Conservation (phyloP, 2,329 filamentous ascomycete genomes). For the Xylariales sp. region DNA sequence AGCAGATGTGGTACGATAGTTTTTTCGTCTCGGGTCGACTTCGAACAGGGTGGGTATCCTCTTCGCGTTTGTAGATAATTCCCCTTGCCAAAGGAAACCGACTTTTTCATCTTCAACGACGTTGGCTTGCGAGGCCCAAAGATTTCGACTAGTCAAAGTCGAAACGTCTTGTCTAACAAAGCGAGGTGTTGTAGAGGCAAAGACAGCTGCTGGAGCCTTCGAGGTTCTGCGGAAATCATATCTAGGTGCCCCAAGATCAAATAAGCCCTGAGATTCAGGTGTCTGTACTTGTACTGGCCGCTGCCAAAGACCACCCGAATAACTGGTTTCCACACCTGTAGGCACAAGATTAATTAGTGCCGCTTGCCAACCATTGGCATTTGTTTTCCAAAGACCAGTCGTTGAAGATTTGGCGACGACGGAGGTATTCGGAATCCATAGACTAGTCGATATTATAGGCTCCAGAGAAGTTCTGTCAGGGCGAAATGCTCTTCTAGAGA, state of each 20-base stretch:
- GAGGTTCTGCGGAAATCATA: constrained; percentile 40
- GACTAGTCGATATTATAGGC: constrained; percentile 11
- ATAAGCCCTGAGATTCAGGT: constrained; percentile 39
- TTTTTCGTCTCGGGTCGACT: constrained; percentile 48
- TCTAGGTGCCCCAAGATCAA: constrained; percentile 33
- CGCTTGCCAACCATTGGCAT: not conserved
- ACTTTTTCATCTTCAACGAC: not conserved
- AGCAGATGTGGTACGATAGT: constrained; percentile 50
- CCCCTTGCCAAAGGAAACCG: constrained; percentile 18
- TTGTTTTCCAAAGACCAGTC: constrained; percentile 12
- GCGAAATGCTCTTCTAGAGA: not conserved
- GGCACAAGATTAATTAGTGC: not conserved
- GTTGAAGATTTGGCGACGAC: not conserved
- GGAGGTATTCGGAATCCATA: constrained; percentile 14
- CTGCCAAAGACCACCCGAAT: constrained; percentile 37
- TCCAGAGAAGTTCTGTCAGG: not conserved
- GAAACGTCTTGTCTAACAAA: constrained; percentile 28
- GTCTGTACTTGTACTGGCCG: constrained; percentile 19
- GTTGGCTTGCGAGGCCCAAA: constrained; percentile 38
- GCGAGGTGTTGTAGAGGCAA: constrained; percentile 46
- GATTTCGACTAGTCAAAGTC: constrained; percentile 35
- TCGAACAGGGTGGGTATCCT: constrained; percentile 45
- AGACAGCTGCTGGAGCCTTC: constrained; percentile 50
- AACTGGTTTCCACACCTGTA: not conserved
- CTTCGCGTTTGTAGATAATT: not conserved